Evolutionary conservation across 2,329 filamentous ascomycete genomes (phyloP), one percentile per base, ranked within the genome.

Genomic region (Allantophomopsis lycopodina): DNA sequence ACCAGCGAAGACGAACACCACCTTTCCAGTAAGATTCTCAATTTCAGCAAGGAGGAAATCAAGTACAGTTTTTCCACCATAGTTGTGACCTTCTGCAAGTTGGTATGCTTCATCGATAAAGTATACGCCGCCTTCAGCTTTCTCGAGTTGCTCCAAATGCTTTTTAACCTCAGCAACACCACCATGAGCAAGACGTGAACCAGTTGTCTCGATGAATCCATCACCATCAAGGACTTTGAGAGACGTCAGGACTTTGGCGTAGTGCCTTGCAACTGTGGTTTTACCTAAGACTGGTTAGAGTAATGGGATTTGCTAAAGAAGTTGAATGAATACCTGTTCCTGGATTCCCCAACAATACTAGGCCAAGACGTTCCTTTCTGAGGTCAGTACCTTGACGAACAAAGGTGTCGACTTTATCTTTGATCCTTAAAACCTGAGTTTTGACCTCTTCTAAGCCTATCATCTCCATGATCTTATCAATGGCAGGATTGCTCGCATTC

Each of bases 61-160:
- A 0, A 89, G 60, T 0, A 86, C 79, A 0, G 69, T 66, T 0
- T 58, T 62, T 0, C 82, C 81, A 0, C 71, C 71, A 2, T 53
- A 49, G 16, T 60, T 79, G 40, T 73, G 71, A 0, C 69, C 69
- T 1, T 71, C 73, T 0, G 73, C 67, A 0, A 89, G 62, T 46
- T 88, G 82, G 49, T 89, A 87, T 0, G 83, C 81, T 54, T 89
- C 83, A 43, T 89, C 83, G 16, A 89, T 79, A 50, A 89, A 88
- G 2, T 85, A 50, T 0, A 77, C 77, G 0, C 83, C 83, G 0
- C 82, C 83, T 72, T 61, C 7, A 71, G 0, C 77, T 75, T 75
- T 62, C 4, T 74, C 54, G 1, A 88, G 64, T 0, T 62, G 48
- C 2, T 79, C 63, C 5, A 83, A 58, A 0, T 76, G 55, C 11